phyloP scores from a whole-genome alignment of 164 flowering plant species.

The Annona squamosa region DNA sequence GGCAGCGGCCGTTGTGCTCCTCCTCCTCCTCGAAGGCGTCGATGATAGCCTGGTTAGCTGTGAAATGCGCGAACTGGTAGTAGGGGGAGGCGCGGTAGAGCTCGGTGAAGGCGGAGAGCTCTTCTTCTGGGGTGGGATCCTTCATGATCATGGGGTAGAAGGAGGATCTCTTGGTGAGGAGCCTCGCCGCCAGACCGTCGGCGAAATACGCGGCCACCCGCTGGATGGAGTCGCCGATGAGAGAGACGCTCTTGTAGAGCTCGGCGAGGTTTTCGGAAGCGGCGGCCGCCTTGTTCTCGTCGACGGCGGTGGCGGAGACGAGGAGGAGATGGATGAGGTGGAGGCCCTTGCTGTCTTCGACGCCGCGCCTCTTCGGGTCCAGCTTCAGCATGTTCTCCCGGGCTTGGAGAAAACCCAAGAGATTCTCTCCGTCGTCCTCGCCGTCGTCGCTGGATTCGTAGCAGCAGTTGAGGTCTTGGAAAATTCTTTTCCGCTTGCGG shows the following conservation, averaged over 20 bases:
- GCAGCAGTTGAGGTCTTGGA: conserved; percentile 1
- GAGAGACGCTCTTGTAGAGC: conserved; percentile 36
- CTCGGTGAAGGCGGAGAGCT: conserved; percentile 45
- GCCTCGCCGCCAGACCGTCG: conserved; percentile 51
- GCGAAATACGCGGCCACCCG: conserved; percentile 66
- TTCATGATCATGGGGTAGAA: conserved; percentile 53
- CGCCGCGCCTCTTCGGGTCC: conserved; percentile 23
- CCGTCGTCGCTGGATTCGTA: conserved; percentile 24
- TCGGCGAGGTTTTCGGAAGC: conserved; percentile 40
- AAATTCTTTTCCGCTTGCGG: conserved; percentile 19
- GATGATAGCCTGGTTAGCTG: conserved; percentile 66
- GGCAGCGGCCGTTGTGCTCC: conserved; percentile 24
- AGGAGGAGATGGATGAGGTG: conserved; percentile 59
- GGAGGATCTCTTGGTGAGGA: conserved; percentile 48
- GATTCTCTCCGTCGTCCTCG: conserved; percentile 33
- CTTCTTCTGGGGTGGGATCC: conserved; percentile 42
- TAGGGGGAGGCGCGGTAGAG: conserved; percentile 59
- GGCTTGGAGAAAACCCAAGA: conserved; percentile 41
- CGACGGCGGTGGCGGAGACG: conserved; percentile 43
- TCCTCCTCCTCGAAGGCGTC: conserved; percentile 59
- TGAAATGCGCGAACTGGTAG: conserved; percentile 75
- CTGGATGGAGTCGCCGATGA: conserved; percentile 55
- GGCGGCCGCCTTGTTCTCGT: conserved; percentile 27
- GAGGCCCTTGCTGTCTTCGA: conserved; percentile 44
- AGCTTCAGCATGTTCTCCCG: conserved; percentile 47